Base-by-base conservation (phyloP, 495 filamentous ascomycete species). In the Neurospora pannonica region DNA sequence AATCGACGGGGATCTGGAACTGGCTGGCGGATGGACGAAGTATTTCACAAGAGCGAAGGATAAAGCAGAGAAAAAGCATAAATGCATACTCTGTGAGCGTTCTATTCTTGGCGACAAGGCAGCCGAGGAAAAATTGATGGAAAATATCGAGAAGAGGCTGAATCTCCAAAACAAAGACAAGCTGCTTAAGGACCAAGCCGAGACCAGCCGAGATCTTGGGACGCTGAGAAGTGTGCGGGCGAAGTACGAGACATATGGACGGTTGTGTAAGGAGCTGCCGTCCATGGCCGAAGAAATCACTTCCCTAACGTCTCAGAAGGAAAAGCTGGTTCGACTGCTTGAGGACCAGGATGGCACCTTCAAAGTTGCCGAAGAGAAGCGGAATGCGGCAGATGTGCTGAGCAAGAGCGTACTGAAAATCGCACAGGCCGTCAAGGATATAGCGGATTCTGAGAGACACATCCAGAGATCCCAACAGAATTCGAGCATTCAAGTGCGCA, bases 341-440 rank as follows among this genome's bases (percentile, higher is more conserved):
- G 94, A 98, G 77, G 84, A 89, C 31, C 88, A 94, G 75, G 95
- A 97, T 77, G 87, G 85, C 13, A 79, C 85, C 42, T 90, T 97
- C 76, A 86, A 86, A 70, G 87, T 92, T 70, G 88, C 84, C 34
- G 84, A 88, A 67, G 87, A 91, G 36, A 88, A 86, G 60, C 93
- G 89, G 79, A 87, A 88, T 74, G 94, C 97, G 69, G 85, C 93
- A 11, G 94, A 97, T 76, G 84, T 88, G 24, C 86, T 98, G 48
- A 86, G 85, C 70, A 93, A 91, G 76, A 92, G 92, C 2, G 92
- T 97, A 3, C 85, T 86, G 71, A 92, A 89, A 75, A 97, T 98
- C 75, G 84, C 88, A 31, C 90, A 92, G 80, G 90, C 91, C 48
- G 84, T 88, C 76, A 87, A 85, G 70, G 93, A 97, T 40, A 91